Base-by-base conservation (phyloP, 2,329 filamentous ascomycete species). In the Aspergillus japonicus region DNA sequence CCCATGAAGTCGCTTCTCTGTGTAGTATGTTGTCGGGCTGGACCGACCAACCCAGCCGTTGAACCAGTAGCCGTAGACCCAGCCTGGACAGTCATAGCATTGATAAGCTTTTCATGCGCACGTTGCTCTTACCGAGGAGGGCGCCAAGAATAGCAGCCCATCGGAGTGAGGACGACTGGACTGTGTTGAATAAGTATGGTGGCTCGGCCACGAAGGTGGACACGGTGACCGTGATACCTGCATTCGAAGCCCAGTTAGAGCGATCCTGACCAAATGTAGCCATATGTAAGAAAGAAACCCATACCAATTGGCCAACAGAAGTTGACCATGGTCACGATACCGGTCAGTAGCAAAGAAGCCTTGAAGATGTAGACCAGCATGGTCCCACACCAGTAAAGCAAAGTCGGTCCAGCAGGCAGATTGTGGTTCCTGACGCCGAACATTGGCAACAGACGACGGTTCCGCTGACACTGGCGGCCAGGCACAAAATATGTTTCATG, bases 251-350 rank as follows among this genome's bases (percentile, higher is more conserved):
- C 21, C 21, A 21, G 21, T 21, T 21, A 21, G 21, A 21, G 21
- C 21, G 21, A 21, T 21, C 21, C 21, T 21, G 21, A 21, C 21
- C 21, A 21, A 21, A 21, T 21, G 21, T 21, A 21, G 21, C 21
- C 21, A 21, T 2, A 21, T 21, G 21, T 21, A 21, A 21, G 21
- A 21, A 21, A 21, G 21, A 21, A 21, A 21, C 21, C 21, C 21
- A 21, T 58, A 67, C 74, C 74, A 57, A 77, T 76, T 0, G 74
- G 73, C 74, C 73, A 77, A 47, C 68, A 73, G 55, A 75, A 76
- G 24, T 69, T 75, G 14, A 76, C 69, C 67, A 76, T 65, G n/a
- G 68, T 69, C 14, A 71, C 66, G 35, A 76, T 55, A 56, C 70
- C 71, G 6, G 67, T 71, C 55, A 74, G 59, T 2, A 75, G 55